Base-by-base conservation (phyloP, 1,284 basidiomycete genomes). In the Cystobasidium pallidum region DNA sequence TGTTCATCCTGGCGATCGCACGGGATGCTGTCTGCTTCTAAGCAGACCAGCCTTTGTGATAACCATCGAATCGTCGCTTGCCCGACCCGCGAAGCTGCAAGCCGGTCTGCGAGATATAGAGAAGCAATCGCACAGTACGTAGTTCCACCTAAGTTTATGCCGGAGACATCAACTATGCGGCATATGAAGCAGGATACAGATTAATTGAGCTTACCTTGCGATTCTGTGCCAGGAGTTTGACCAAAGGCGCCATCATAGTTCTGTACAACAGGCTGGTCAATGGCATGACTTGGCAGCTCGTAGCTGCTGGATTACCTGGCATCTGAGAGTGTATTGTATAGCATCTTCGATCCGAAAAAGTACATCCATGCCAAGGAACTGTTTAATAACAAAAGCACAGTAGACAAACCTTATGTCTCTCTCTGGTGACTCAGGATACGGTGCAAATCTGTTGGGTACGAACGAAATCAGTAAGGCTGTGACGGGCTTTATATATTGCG, bases 211-310 rank as follows among this genome's bases (percentile, higher is more conserved):
- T 49, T 72, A 88, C 92, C 92, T 80, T 94, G 89, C 2, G 92
- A 89, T 82, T 99, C 95, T 49, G 89, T 86, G 39, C 84, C 86
- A 0, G 91, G 89, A 0, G 86, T 84, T 78, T 94, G 91, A 0
- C 90, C 91, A 78, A 92, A 98, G 0, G 91, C 94, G 26, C 94
- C 94, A 84, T 98, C 94, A 79, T 92, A 92, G 11, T 89, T 89
- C 92, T 96, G 79, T 1, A 30, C 24, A 39, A 19, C 51, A 57
- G 28, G 36, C 43, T 45, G 28, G 24, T 8, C 59, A 26, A 54
- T 68, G 41, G 49, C 71, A 34, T 15, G 26, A 39, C 55, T 26
- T 45, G 74, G 61, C 36, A 57, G 59, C 15, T 66, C 55, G 54
- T n/a, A 19, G 79, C 85, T n/a, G n/a, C n/a, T n/a, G n/a, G n/a